phyloP scores from a whole-genome alignment of 2,329 filamentous ascomycete species.

The Taxawa tesnikishii region DNA sequence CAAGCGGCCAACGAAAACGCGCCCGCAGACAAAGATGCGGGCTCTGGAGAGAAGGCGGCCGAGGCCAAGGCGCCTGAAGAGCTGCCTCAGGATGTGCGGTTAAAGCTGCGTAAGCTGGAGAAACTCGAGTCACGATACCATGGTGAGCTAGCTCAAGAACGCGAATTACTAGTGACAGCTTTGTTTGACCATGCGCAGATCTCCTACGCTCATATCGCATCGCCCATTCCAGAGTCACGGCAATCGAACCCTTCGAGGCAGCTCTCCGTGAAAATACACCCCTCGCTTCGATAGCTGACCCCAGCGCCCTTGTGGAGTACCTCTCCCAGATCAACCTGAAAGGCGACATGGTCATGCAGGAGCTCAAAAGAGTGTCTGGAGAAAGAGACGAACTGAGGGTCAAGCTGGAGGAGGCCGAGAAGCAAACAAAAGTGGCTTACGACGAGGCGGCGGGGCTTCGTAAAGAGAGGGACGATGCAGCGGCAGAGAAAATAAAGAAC shows the following conservation, averaged over 20 bases:
- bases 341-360: constrained; percentile 85
- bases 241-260: constrained; percentile 88
- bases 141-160: too few relatives aligned
- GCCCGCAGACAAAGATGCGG: constrained; percentile 13
- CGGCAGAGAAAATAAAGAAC: neutral
- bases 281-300: constrained; percentile 75
- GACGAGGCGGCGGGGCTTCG: constrained; percentile 52
- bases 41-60: constrained; percentile 13
- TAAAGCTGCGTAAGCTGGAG: constrained; percentile 73
- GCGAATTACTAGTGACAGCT: constrained; percentile 2
- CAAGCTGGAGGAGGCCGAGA: constrained; percentile 57
- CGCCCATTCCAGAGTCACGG: constrained; percentile 73
- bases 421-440: constrained; percentile 47
- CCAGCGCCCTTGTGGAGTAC: constrained; percentile 76
- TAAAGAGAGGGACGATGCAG: constrained; percentile 15
- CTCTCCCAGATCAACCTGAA: constrained; percentile 76
- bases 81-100: constrained; percentile 60
- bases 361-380: constrained; percentile 72
- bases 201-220: constrained; percentile 83
- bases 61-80: constrained; percentile 36
- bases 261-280: constrained; percentile 86
- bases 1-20: constrained; percentile 16
- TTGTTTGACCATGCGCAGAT: too few relatives aligned
- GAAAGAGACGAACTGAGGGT: constrained; percentile 69
- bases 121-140: constrained; percentile 81